Conservation (phyloP, 2,329 filamentous ascomycete species). For the Fusarium sulawesiense region DNA sequence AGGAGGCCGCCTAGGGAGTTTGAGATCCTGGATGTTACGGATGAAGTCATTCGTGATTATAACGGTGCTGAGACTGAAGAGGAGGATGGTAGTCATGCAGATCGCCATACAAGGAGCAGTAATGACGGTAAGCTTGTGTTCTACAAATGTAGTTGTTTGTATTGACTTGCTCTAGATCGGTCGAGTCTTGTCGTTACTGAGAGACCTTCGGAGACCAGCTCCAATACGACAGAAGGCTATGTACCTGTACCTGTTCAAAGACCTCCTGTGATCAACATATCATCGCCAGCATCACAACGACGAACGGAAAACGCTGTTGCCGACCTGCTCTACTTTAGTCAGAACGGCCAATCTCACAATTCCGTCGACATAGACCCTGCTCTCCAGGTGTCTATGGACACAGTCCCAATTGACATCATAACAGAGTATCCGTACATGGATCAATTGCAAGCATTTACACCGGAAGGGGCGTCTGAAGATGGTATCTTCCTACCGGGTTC, state of each 20-base stretch:
- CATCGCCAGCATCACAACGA: slow-evolving; percentile 41
- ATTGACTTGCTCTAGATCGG: neutral
- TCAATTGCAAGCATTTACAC: slow-evolving; percentile 48
- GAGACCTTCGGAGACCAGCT: neutral
- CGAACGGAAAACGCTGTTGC: slow-evolving; percentile 53
- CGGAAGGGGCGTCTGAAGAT: slow-evolving; percentile 50
- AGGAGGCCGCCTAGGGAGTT: slow-evolving; percentile 46
- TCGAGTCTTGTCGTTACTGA: neutral
- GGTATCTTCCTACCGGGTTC: slow-evolving; percentile 61
- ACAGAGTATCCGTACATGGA: slow-evolving; percentile 44
- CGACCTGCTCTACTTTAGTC: slow-evolving; percentile 51
- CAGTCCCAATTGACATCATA: slow-evolving; percentile 30
- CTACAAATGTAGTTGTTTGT: fast-evolving
- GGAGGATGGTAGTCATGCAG: slow-evolving; percentile 26
- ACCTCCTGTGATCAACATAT: slow-evolving; percentile 11
- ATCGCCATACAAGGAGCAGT: neutral
- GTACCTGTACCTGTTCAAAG: slow-evolving; percentile 1
- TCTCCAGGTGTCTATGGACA: slow-evolving; percentile 37
- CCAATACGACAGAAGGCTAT: slow-evolving; percentile 18
- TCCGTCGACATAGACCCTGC: slow-evolving; percentile 36
- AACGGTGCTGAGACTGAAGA: slow-evolving; percentile 43
- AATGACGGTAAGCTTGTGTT: slow-evolving; percentile 12
- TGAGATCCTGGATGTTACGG: slow-evolving; percentile 53
- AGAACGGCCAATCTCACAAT: slow-evolving; percentile 43
- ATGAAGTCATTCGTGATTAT: slow-evolving; percentile 54